Evolutionary conservation across 192 early-diverging fungal species (phyloP), one percentile per base, ranked within the genome.

Genomic region (Phlyctochytrium arcticum): DNA sequence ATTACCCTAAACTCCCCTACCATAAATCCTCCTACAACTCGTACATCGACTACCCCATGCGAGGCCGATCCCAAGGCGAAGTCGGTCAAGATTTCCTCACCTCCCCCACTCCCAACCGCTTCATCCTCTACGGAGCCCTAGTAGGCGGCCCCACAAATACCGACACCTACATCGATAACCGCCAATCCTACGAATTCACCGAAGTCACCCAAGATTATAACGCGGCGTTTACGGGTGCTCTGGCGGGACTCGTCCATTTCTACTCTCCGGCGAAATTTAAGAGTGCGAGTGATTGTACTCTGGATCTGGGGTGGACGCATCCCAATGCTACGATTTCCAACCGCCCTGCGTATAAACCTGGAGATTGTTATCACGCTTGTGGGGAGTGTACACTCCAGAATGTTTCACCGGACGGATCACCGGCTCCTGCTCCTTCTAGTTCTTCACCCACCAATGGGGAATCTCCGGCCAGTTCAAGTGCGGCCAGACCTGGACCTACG

Each of bases 21-120:
- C 80, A 82, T 60, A 82, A 82, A 48, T 69, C 66, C 3, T 74
- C 70, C 3, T 82, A 82, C 70, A 82, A 82, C 32, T 63, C 74
- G 4, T 82, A 71, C 61, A 80, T 82, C 48, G 74, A 82, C 37
- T 82, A 76, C 31, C 79, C 80, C 3, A 60, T 82, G 73, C 59
- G 79, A 24, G 79, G 79, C 24, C 47, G 73, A 42, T 60, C 63
- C 36, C 70, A 82, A 26, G 72, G 69, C 34, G 70, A 47, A 19
- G 69, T 82, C 17, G 80, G 77, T 36, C 27, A 64, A 2, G 80
- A 82, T 53, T 82, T 82, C 50, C 53, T 75, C 19, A 54, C 54
- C 26, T 59, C 64, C n/a, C 56, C 65, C 26, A 79, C 70, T 3
- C 46, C 54, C n/a, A 73, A 82, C 29, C 64, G 73, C 9, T 77